Base-by-base conservation (phyloP, 2,329 filamentous ascomycete species). In the Furcasterigmium furcatum region DNA sequence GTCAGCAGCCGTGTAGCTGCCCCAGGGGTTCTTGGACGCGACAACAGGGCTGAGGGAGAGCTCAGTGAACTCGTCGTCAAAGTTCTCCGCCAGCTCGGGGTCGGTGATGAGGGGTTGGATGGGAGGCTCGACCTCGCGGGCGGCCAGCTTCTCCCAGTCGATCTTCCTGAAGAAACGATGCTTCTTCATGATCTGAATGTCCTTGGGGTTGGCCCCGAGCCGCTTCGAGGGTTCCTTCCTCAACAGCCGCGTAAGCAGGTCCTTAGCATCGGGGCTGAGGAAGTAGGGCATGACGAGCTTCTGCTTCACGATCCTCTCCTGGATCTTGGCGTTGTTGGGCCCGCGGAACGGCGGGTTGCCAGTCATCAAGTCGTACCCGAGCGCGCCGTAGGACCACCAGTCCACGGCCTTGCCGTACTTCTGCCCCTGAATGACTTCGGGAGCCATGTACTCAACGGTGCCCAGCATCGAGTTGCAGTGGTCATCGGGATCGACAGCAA, bases 391-490 rank as follows among this genome's bases (percentile, higher is more conserved):
- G 5, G 91, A 96, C 94, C 94, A 99, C 92, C 92, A 99, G 70
- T 99, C 94, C 16, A 96, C 95, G 2, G 91, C 85, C 65, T 91
- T 92, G 59, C 92, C 91, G 64, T 99, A 99, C 54, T 88, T 85
- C 53, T 88, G 84, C 50, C 91, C 91, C 51, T 85, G 80, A 49
- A 99, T 83, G 43, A 99, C 88, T 68, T 99, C 94, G 1, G 94
- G 94, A 0, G 94, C 95, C 94, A 99, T 99, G 77, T 99, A 99
- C 64, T 97, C 94, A 47, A 96, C 86, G 0, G 94, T 99, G 42
- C 94, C 94, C 9, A 96, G 82, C 54, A 96, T 87, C 35, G 90
- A 96, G 67, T 91, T 89, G 75, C 92, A 96, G 45, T 65, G 72
- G 32, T 75, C 71, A 35, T 83, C 83, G 4, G 60, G 57, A 47